Evolutionary conservation across 169 alveolate genomes (phyloP), one percentile per base, ranked within the genome.

Genomic region (Toxoplasma gondii): DNA sequence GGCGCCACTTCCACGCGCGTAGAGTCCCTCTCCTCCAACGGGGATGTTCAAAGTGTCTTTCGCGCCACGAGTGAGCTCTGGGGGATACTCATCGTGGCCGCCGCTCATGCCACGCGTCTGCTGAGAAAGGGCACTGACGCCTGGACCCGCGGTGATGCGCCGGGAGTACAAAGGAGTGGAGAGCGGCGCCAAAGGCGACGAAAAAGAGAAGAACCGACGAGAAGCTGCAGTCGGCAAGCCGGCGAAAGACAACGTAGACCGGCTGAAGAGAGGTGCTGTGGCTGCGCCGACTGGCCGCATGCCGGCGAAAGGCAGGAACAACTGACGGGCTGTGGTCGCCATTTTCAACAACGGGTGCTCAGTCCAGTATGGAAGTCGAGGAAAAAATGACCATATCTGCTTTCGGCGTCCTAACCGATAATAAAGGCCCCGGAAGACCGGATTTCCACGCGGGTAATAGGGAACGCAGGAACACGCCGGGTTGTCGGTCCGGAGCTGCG

Each of bases 21-120:
- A 91, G 27, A 80, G 83, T 31, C 86, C 86, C 41, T 91, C 94
- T 16, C 94, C 94, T n/a, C 94, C 94, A 0, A 91, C 94, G 43
- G 94, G 94, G 43, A 91, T 80, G 54, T 74, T 29, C 80, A 43
- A 38, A 1, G 94, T 36, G 44, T 80, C 83, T 34, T 91, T 74
- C 29, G 58, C 22, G 44, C 82, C 94, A 44, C 94, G 39, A 17
- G 84, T 54, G 10, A 91, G 88, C 67, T 41, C 94, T 41, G 84
- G 41, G 36, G 94, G 94, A 54, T 12, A 91, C 27, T 80, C 84
- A 10, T 53, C 91, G 83, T 88, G 54, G 12, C 31, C 36, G 44
- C 74, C 41, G 67, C 54, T 43, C 93, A 53, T 88, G 93, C 27
- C 58, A 69, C 93, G 90, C 38, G 31, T 24, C 64, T 82, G 90